Base-by-base conservation (phyloP, 805 yeast species). In the Starmerella apicola region DNA sequence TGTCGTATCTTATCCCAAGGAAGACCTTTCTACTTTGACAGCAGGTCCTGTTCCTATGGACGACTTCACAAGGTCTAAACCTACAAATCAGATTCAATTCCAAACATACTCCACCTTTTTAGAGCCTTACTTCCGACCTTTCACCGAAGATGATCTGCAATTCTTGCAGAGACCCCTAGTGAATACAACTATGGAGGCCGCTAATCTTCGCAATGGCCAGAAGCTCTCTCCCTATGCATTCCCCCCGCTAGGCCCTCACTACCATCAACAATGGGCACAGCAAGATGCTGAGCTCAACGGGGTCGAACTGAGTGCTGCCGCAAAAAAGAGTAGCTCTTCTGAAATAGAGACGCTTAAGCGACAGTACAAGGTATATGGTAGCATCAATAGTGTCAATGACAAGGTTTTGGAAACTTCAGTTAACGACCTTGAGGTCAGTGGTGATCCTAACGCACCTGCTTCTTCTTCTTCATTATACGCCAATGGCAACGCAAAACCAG, bases 41-140 rank as follows among this genome's bases (percentile, higher is more conserved):
- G 95, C 98, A 0, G 99, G 98, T 3, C 74, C 68, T 26, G 77
- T 85, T 20, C 98, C 98, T 9, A 76, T 81, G 57, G 71, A 69
- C 41, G 97, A 91, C 59, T 84, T 82, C 50, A 78, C 95, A 4
- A 74, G 76, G 46, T 74, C 78, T 12, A 88, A 86, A 53, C 86
- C 86, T 16, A 61, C 84, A 2, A 88, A 84, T 58, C 98, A 91
- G 62, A 91, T 88, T 15, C 95, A 85, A 54, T 85, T 81, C 56
- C 68, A 81, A 10, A 86, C 98, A 0, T 91, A 82, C 56, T 80
- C 82, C 49, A 63, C 86, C 1, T 83, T 79, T 50, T 70, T 85
- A 27, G 98, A 91, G 57, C 81, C 86, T 23, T 88, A 73, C 56
- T 86, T 79, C 62, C 68, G 94, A 45, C 71, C 72, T 2, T 82